These are phyloP conservation scores for Coniochaeta prunicola DNA, from an alignment of 2,329 filamentous ascomycete genomes.

Conservation along the genomic window DNA sequence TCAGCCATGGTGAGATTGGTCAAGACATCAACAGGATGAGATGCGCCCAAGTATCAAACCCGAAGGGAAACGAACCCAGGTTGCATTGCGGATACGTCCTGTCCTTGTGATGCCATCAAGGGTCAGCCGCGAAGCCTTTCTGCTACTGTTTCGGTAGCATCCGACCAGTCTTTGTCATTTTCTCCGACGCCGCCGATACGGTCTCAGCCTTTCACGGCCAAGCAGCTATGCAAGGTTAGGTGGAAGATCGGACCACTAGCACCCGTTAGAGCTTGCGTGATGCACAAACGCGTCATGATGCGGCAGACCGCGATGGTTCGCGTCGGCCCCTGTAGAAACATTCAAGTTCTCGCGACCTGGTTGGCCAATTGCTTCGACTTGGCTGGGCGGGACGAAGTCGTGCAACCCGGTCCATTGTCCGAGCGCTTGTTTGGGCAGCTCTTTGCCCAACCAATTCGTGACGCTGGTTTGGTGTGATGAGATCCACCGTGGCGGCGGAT, in stretches of 20 bases:
- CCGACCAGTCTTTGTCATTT: not conserved
- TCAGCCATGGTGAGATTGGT: too few relatives aligned
- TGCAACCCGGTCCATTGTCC: not conserved
- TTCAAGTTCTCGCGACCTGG: not conserved
- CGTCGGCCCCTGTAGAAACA: not conserved
- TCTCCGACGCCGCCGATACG: not conserved
- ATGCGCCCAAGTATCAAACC: not conserved
- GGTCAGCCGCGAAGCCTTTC: not conserved
- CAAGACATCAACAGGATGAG: too few relatives aligned
- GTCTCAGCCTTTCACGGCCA: not conserved
- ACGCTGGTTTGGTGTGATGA: not conserved
- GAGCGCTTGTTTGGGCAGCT: not conserved
- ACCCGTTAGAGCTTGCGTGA: not conserved
- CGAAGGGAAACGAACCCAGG: not conserved
- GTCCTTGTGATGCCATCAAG: not conserved
- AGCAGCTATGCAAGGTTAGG: not conserved
- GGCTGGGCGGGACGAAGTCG: not conserved
- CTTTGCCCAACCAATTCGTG: not conserved
- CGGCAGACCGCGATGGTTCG: slow-evolving; percentile 3
- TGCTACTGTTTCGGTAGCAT: not conserved
- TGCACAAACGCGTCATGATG: slow-evolving; percentile 12
- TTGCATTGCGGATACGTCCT: not conserved
- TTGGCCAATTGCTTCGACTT: slow-evolving; percentile 1
- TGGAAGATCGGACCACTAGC: not conserved
- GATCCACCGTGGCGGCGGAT: not conserved